Conservation (phyloP, 179 eudicot species). For the Patellifolia procumbens region DNA sequence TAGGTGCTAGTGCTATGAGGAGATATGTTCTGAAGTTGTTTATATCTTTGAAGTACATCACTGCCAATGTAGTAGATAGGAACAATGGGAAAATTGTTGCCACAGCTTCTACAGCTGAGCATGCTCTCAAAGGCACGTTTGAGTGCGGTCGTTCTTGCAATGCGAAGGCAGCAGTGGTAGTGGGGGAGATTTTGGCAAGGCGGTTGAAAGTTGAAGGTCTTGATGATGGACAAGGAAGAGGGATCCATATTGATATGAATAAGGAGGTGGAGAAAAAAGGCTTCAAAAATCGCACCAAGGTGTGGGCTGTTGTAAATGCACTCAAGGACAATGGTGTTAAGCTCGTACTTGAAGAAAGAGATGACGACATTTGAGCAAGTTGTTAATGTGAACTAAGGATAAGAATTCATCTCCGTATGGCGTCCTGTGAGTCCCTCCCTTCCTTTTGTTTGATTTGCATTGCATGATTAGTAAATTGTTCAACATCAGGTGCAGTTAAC, state of each 20-base stretch:
- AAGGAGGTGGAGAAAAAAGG: slow-evolving; percentile 76
- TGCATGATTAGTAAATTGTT: not conserved
- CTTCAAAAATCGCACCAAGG: slow-evolving; percentile 58
- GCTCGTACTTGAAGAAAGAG: slow-evolving; percentile 52
- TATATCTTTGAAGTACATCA: slow-evolving; percentile 67
- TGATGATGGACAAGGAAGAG: slow-evolving; percentile 62
- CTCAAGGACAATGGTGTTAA: slow-evolving; percentile 68
- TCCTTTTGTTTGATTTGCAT: no score
- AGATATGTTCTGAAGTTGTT: slow-evolving; percentile 63
- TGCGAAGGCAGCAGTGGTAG: slow-evolving; percentile 69
- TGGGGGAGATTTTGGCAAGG: slow-evolving; percentile 81
- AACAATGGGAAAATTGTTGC: slow-evolving; percentile 67
- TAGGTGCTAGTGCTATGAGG: slow-evolving; percentile 54
- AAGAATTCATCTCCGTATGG: no score
- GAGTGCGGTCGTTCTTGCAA: slow-evolving; percentile 76
- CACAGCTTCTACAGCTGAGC: slow-evolving; percentile 68
- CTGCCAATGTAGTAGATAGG: slow-evolving; percentile 71
- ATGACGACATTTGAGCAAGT: slow-evolving; percentile 10
- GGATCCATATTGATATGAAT: slow-evolving; percentile 58
- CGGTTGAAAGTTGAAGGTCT: slow-evolving; percentile 73
- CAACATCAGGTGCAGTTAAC: not conserved
- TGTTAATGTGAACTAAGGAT: not conserved
- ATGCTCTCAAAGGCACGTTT: slow-evolving; percentile 49
- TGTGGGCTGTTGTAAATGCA: slow-evolving; percentile 65
- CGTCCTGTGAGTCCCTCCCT: no score